These are phyloP conservation scores for Maudiozyma turicensis DNA, from an alignment of 805 yeast species.

Conservation along the genomic window DNA sequence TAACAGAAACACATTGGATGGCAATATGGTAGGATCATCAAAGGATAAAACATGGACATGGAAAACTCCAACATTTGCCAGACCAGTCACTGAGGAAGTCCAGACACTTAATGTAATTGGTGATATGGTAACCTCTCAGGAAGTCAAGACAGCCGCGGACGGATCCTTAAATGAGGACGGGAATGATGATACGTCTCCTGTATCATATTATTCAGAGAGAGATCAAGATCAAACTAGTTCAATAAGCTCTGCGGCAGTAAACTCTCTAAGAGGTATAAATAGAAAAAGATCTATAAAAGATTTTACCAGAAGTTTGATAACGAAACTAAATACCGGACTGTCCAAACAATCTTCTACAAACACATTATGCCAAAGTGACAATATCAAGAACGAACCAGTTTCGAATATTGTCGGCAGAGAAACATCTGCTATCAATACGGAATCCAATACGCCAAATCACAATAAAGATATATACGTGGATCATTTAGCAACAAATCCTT, in stretches of 20 bases:
- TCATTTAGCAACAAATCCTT: too few species aligned
- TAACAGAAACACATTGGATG: not conserved
- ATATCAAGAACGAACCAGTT: too few species aligned
- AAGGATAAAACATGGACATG: conserved; percentile 13
- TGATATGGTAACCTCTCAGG: conserved; percentile 7
- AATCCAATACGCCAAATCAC: too few species aligned
- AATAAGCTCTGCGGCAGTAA: conserved; percentile 17
- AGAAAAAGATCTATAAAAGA: conserved; percentile 9
- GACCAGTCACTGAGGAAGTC: conserved; percentile 18
- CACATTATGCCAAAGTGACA: too few species aligned
- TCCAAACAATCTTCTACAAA: too few species aligned
- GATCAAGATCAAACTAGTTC: not conserved
- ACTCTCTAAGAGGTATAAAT: conserved; percentile 19
- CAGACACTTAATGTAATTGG: conserved; percentile 20
- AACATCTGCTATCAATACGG: too few species aligned
- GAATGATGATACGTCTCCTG: not conserved
- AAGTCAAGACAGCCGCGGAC: not conserved
- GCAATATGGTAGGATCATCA: not conserved
- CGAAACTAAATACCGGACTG: not conserved
- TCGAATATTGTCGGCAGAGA: too few species aligned
- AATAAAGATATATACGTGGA: too few species aligned
- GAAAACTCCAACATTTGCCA: conserved; percentile 21
- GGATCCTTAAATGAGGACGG: not conserved
- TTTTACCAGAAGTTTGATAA: conserved; percentile 2
- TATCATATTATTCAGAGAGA: not conserved